Evolutionary conservation across 2,329 filamentous ascomycete species (phyloP), one percentile per base, ranked within the genome.

Genomic region (Penicillium digitatum): DNA sequence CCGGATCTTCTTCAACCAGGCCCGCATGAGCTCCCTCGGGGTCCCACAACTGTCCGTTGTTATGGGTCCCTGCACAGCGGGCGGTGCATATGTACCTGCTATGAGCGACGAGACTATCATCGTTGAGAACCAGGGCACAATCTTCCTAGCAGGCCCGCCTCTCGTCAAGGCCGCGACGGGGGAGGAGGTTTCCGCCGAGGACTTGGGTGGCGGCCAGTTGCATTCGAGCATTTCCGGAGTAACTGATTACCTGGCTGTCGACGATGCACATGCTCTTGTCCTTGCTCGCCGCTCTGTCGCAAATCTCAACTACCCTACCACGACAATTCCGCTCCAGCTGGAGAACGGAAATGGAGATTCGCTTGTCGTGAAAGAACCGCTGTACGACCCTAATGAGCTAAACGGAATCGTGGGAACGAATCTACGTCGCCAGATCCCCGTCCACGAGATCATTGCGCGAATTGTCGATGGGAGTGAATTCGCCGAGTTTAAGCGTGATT

Each of bases 21-120:
- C 94, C 3, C 82, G 90, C 67, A 96, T 97, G 91, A 94, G 89
- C 63, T 83, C 88, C 2, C 77, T 87, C 62, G 90, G 91, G 5
- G 95, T 97, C 58, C 93, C 93, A 1, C 93, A 97, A 70, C 88
- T 99, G 64, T 87, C 90, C 10, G 90, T 96, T 2, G 93, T 99
- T 44, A 96, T 99, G 93, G 93, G 93, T 0, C 89, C 93, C 40
- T 99, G 94, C 76, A 99, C 94, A 0, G 93, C 93, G 1, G 93
- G 93, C 48, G 93, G 93, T 45, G 93, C 93, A 24, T 97, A 99
- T 71, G 92, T 97, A 11, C 93, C 93, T 11, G 90, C 90, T 66
- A 97, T 99, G 93, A 93, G 89, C 57, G 94, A 97, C 71, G 94
- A 97, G 80, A 91, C 86, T 70, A 96, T 99, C 73, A 97, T 99